Conservation (phyloP, 2,329 filamentous ascomycete species). For the Fusarium graminum region DNA sequence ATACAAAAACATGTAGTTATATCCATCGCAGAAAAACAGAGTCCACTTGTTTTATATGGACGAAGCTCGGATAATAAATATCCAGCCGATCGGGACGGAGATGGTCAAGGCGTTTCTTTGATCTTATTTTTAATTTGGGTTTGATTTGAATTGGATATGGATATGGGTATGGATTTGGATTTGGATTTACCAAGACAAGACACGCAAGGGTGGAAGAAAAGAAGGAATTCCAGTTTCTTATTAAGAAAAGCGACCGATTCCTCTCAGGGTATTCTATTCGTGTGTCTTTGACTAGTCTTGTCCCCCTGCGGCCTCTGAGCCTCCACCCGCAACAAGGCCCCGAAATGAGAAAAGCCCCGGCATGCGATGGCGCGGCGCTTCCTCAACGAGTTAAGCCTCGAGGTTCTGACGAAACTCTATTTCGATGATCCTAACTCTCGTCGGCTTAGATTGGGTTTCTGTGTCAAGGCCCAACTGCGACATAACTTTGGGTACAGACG, state of each 20-base stretch:
- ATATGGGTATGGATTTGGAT: not conserved
- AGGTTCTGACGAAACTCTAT: conserved; percentile 41
- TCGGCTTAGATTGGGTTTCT: conserved; percentile 21
- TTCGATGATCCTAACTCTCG: conserved; percentile 23
- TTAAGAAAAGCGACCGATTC: not conserved
- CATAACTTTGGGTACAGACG: too few relatives aligned
- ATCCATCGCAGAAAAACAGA: conserved; percentile 25
- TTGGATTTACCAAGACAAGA: not conserved
- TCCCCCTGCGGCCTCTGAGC: not conserved
- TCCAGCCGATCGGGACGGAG: not conserved
- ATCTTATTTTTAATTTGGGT: conserved; percentile 1
- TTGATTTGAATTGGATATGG: not conserved
- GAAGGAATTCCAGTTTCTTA: not conserved
- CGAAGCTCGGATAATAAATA: conserved; percentile 10
- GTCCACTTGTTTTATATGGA: conserved; percentile 11
- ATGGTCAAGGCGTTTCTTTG: conserved; percentile 9
- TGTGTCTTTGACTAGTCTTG: not conserved
- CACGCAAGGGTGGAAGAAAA: not conserved
- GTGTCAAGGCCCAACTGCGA: conserved; percentile 28
- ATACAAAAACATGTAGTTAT: conserved; percentile 19
- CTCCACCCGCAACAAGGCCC: conserved; percentile 7
- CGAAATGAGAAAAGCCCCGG: conserved; percentile 31
- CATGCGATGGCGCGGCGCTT: conserved; percentile 43
- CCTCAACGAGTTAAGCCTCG: conserved; percentile 35
- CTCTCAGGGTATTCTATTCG: not conserved